phyloP scores from a whole-genome alignment of 805 yeast genomes.

The Torulaspora microellipsoides region DNA sequence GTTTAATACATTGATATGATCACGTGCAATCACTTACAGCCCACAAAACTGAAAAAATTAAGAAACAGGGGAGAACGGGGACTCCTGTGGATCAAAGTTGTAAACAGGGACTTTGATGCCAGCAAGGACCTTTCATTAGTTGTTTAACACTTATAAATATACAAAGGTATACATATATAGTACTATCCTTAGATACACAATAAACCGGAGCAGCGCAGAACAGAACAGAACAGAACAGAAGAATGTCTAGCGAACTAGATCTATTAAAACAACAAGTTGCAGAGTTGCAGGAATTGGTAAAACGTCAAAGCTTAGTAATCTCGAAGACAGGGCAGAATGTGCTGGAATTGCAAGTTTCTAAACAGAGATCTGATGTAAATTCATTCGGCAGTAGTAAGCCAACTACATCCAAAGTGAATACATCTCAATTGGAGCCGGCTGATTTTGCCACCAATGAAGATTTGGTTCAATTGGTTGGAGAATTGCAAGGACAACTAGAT shows the following conservation, averaged over 20 bases:
- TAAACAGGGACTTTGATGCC: too few species aligned
- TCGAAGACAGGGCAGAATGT: conserved; percentile 78
- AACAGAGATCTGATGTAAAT: conserved; percentile 41
- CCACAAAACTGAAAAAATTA: too few species aligned
- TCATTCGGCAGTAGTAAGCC: conserved; percentile 19
- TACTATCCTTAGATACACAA: too few species aligned
- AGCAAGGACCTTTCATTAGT: too few species aligned
- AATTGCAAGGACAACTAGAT: conserved; percentile 83
- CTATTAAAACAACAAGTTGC: conserved; percentile 42
- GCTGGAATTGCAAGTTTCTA: conserved; percentile 58
- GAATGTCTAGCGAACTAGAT: conserved; percentile 28
- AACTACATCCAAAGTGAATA: conserved; percentile 12
- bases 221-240: too few species aligned
- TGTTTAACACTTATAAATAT: too few species aligned
- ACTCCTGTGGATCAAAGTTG: too few species aligned
- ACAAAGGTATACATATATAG: too few species aligned
- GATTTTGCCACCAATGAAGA: conserved; percentile 80
- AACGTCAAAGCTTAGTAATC: conserved; percentile 61
- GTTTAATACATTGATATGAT: background rate
- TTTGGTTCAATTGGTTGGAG: conserved; percentile 79
- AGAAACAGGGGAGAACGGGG: too few species aligned
- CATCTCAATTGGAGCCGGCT: conserved; percentile 38
- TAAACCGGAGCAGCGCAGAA: too few species aligned
- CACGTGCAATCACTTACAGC: background rate
- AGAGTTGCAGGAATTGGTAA: conserved; percentile 49